Evolutionary conservation across 371 early-diverging fungal genomes (phyloP), one percentile per base, ranked within the genome.

Genomic region (Mucor racemosus): DNA sequence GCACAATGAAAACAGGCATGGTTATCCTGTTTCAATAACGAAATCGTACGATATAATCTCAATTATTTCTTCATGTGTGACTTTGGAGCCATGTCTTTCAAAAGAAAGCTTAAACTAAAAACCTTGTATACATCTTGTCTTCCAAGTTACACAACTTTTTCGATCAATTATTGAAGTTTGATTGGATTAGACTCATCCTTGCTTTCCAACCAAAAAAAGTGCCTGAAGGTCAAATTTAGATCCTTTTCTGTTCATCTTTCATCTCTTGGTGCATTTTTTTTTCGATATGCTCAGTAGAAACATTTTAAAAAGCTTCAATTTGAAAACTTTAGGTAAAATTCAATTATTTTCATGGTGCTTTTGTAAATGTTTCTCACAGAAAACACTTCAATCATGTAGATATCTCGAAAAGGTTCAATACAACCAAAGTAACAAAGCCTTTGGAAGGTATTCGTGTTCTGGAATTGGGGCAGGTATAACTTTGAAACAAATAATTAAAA

Each of bases 401-500:
- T 13, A 35, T 46, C 31, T 46, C 17, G 6, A 71, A 54, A 48
- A 41, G 71, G 46, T 55, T 19, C 36, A 64, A 58, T 42, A 11
- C 64, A 21, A 53, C 56, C 10, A 48, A 34, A 0, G 39, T 48
- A 8, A 50, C 64, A 7, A 80, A 77, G 40, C 84, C 85, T 4
- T 65, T 85, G 40, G 74, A 80, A 31, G 85, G 85, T 14, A 71
- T 85, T 17, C 76, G 79, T 6, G 82, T 86, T 1, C 61, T 84
- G 11, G 84, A 84, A 66, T 64, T 86, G 5, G 86, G 86, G 14
- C 83, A 85, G 76, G 85, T 79, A 75, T 57, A 53, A 13, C 4
- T 10, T 1, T 9, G 0, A 7, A 46, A 17, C 17, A 19, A 17
- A 2, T 2, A 7, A 3, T 26, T 9, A 13, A 13, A 10, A 31